These are phyloP conservation scores for Xylaria nigripes DNA, from an alignment of 495 filamentous ascomycete species.

Conservation along the genomic window DNA sequence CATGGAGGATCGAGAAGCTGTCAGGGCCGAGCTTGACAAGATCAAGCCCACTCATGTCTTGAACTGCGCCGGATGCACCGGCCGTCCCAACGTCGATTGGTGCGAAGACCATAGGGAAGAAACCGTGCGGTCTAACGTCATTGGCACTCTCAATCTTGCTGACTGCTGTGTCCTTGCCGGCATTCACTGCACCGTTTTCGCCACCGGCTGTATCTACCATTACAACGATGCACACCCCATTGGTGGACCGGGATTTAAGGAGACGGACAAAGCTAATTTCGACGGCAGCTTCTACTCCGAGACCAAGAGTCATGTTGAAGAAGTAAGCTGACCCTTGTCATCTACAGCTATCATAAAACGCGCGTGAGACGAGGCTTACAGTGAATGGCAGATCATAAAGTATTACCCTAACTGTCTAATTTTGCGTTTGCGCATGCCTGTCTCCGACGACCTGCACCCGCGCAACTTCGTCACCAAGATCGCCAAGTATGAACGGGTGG, in stretches of 20 bases:
- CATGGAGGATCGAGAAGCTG: conserved; percentile 53
- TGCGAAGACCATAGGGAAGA: conserved; percentile 59
- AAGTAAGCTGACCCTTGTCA: conserved; percentile 32
- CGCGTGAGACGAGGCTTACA: conserved; percentile 12
- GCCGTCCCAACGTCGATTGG: conserved; percentile 62
- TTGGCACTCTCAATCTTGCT: conserved; percentile 54
- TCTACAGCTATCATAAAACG: background rate
- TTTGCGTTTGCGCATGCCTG: conserved; percentile 60
- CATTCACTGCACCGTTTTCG: conserved; percentile 56
- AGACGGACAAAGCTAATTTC: conserved; percentile 59
- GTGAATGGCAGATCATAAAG: conserved; percentile 45
- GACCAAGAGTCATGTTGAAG: conserved; percentile 57
- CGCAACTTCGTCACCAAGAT: conserved; percentile 65
- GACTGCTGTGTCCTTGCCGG: conserved; percentile 49
- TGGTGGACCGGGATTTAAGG: conserved; percentile 50
- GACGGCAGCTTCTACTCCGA: conserved; percentile 57
- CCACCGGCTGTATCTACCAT: conserved; percentile 57
- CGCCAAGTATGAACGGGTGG: conserved; percentile 52
- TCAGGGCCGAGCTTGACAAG: conserved; percentile 46
- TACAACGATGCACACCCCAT: conserved; percentile 52
- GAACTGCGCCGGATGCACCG: conserved; percentile 58
- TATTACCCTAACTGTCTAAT: conserved; percentile 52
- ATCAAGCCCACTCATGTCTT: conserved; percentile 56
- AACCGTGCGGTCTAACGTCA: conserved; percentile 55
- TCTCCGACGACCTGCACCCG: conserved; percentile 56